Evolutionary conservation across 2,329 filamentous ascomycete species (phyloP).

Genomic region (Sphaerulina vaccinii): DNA sequence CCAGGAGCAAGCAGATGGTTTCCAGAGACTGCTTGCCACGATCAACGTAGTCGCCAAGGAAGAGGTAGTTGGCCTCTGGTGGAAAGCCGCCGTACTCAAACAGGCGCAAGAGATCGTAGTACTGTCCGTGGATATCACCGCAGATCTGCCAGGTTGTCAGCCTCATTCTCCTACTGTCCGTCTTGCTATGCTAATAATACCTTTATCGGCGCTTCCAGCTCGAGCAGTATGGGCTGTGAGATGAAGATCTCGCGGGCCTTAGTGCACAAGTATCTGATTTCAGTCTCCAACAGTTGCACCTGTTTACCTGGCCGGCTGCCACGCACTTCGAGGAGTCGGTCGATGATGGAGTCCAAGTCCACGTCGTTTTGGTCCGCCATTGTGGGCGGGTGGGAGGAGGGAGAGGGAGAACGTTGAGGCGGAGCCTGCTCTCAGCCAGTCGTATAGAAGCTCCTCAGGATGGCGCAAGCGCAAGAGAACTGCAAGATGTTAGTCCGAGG

Average conservation of each 20-base stretch:
- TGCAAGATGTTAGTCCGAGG: conserved; percentile 18
- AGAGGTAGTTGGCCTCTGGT: conserved; percentile 98
- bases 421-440: conserved; percentile 27
- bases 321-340: conserved; percentile 93
- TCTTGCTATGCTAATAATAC: conserved; percentile 53
- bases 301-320: conserved; percentile 98
- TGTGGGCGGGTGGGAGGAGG: conserved; percentile 34
- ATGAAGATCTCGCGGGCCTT: conserved; percentile 99
- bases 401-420: conserved; percentile 11
- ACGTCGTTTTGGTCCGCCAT: conserved; percentile 85
- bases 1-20: conserved; percentile 93
- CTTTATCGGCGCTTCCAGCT: conserved; percentile 99
- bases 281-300: conserved; percentile 91
- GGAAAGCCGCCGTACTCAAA: conserved; percentile 99
- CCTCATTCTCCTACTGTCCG: neutral
- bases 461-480: conserved; percentile 21
- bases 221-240: conserved; percentile 94
- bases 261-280: conserved; percentile 96
- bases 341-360: conserved; percentile 99
- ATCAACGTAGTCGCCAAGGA: conserved; percentile 98
- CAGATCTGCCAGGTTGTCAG: conserved; percentile 70
- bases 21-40: conserved; percentile 98
- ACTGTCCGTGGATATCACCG: conserved; percentile 98
- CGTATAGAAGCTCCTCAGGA: conserved; percentile 12
- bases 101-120: conserved; percentile 93